phyloP scores from a whole-genome alignment of 371 early-diverging fungal genomes.

The Mucor piriformis region DNA sequence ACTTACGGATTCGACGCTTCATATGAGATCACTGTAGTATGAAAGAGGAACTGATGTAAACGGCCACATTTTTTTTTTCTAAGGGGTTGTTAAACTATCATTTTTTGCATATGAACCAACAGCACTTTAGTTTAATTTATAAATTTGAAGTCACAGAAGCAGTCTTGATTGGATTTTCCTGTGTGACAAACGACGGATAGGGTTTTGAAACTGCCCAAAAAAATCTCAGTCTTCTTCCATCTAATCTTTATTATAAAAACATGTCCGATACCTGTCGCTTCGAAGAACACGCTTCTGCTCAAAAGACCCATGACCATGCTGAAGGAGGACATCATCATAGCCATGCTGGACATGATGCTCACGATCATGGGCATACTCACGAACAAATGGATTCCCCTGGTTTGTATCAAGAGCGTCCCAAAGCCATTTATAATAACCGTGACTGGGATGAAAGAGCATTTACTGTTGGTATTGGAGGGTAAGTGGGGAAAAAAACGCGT shows the following conservation, averaged over 20 bases:
- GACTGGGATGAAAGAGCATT: constrained; percentile 92
- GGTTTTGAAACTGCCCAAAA: no score
- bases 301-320: constrained; percentile 34
- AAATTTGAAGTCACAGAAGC: no score
- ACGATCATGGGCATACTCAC: constrained; percentile 88
- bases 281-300: constrained; percentile 15
- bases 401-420: constrained; percentile 74
- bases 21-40: no score
- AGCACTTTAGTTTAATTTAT: no score
- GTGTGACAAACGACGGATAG: no score
- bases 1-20: no score
- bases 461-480: constrained; percentile 95
- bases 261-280: constrained; percentile 30
- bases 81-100: no score
- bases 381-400: constrained; percentile 91
- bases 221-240: background rate
- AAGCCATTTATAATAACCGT: constrained; percentile 70
- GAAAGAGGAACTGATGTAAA: no score
- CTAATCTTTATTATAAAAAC: background rate
- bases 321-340: constrained; percentile 52
- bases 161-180: no score
- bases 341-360: constrained; percentile 25
- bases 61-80: no score
- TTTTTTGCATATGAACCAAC: no score
- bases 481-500: constrained; percentile 23